Evolutionary conservation across 208 protist genomes (phyloP), one percentile per base, ranked within the genome.

Genomic region (Crithidia bombi): DNA sequence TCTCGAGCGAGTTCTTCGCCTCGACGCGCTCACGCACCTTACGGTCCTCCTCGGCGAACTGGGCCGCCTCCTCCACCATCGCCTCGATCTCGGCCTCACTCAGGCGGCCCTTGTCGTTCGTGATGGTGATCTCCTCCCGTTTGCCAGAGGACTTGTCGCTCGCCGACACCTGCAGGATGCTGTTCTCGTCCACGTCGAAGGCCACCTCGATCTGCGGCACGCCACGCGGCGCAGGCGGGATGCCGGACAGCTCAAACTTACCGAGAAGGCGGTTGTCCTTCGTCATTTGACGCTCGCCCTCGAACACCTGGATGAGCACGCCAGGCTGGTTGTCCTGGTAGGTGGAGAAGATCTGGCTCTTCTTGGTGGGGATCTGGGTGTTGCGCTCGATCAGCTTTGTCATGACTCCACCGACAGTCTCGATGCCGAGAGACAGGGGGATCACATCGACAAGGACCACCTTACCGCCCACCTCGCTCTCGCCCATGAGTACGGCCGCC

Each of bases 161-260:
- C 32, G 98, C 98, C 54, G 61, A 68, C 28, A 99, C 98, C 67
- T 98, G 85, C 32, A 99, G 83, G 73, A 99, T 99, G 74, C 98
- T 97, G 81, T 99, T 98, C 56, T 95, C 94, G 86, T 99, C 98
- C 32, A 99, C 87, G 87, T 99, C 98, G 64, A 99, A 99, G 21
- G 90, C 97, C 32, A 99, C 98, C 64, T 99, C 97, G 79, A 99
- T 99, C 76, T 98, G 97, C 38, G 98, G 94, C 49, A 98, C 96
- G 82, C 98, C 98, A 39, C 89, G 89, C 33, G 89, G 85, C 64
- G 80, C 64, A 3, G 86, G 84, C n/a, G 89, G 86, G 35, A 95
- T 92, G 64, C 79, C 91, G 9, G 85, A 85, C 7, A 99, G 85
- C n/a, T 86, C 89, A 78, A 99, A 99, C 47, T 91, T 95, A 50